Evolutionary conservation across 2,329 filamentous ascomycete genomes (phyloP).

Genomic region (Xylariales sp.): DNA sequence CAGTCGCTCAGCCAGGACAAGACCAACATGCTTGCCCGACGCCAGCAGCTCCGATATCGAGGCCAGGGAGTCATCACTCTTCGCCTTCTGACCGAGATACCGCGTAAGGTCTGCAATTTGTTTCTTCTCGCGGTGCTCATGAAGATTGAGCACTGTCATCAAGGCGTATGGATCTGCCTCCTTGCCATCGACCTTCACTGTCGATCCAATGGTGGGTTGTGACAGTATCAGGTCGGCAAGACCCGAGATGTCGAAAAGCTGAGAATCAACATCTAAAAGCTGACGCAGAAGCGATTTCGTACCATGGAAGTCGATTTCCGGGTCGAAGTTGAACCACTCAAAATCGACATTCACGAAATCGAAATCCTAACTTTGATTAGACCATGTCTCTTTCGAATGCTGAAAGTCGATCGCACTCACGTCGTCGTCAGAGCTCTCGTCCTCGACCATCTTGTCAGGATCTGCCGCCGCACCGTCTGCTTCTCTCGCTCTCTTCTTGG

Average conservation of each 20-base stretch:
- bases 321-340: conserved; percentile 96
- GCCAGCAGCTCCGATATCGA: conserved; percentile 54
- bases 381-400: not conserved
- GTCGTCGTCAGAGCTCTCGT: conserved; percentile 49
- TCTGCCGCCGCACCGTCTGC: conserved; percentile 39
- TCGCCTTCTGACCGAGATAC: conserved; percentile 62
- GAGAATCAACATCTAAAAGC: conserved; percentile 82
- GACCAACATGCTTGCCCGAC: conserved; percentile 61
- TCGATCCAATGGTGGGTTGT: conserved; percentile 84
- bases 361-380: conserved; percentile 58
- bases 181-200: conserved; percentile 94
- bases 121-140: conserved; percentile 71
- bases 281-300: conserved; percentile 86
- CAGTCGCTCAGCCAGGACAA: conserved; percentile 86
- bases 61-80: conserved; percentile 50
- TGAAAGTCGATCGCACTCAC: conserved; percentile 25
- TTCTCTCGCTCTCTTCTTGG: conserved; percentile 47
- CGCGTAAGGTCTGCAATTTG: conserved; percentile 64
- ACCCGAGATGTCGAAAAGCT: conserved; percentile 80
- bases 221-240: conserved; percentile 82
- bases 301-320: conserved; percentile 89
- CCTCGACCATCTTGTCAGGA: conserved; percentile 44
- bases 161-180: conserved; percentile 91
- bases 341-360: conserved; percentile 95
- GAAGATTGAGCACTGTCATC: conserved; percentile 79